These are phyloP conservation scores for Sugiyamaella smithiae DNA, from an alignment of 805 yeast species.

Conservation along the genomic window DNA sequence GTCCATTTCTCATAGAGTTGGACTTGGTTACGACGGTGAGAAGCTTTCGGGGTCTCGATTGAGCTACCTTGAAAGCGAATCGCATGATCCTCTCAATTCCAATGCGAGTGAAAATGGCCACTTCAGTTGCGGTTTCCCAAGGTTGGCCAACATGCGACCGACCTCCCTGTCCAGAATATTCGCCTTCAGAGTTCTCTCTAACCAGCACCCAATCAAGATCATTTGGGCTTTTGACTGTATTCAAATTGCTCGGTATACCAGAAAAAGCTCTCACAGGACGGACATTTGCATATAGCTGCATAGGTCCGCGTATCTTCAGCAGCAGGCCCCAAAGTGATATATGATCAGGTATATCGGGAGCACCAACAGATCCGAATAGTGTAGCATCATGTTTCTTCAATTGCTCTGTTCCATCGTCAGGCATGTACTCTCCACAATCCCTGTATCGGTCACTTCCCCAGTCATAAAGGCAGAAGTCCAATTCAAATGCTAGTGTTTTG, in stretches of 20 bases:
- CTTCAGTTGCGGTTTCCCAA: conserved; percentile 24
- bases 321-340: conserved; percentile 23
- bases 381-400: conserved; percentile 19
- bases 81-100: conserved; percentile 21
- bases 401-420: conserved; percentile 16
- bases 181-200: conserved; percentile 22
- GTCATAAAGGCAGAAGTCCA: conserved; percentile 14
- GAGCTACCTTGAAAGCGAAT: conserved; percentile 21
- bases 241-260: conserved; percentile 9
- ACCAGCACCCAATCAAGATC: conserved; percentile 11
- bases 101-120: conserved; percentile 23
- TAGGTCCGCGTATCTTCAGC: conserved; percentile 6
- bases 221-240: not conserved
- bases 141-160: conserved; percentile 22
- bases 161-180: conserved; percentile 26
- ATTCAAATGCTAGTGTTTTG: conserved; percentile 8
- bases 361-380: conserved; percentile 23
- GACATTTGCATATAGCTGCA: conserved; percentile 23
- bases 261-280: conserved; percentile 20
- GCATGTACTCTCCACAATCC: conserved; percentile 18
- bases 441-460: conserved; percentile 22
- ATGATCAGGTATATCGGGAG: conserved; percentile 22
- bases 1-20: conserved; percentile 21
- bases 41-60: conserved; percentile 17
- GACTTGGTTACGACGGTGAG: conserved; percentile 23